Conservation (phyloP, 305 asterid genomes). For the Ajuga reptans region DNA sequence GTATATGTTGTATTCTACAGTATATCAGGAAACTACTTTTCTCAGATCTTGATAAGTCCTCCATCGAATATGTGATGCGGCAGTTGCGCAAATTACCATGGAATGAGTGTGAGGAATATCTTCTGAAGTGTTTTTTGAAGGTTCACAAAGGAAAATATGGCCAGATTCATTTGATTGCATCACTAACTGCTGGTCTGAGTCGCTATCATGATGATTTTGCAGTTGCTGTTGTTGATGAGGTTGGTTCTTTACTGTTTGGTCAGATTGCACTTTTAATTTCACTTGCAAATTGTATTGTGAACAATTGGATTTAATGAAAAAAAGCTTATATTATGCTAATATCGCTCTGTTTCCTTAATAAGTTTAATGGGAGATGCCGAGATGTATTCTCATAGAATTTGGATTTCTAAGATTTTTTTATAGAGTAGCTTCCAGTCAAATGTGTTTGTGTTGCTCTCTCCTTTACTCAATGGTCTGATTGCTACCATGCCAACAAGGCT, state of each 20-base stretch:
- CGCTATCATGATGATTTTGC: conserved; percentile 93
- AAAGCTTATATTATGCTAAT: neutral
- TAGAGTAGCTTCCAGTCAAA: neutral
- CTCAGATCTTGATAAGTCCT: conserved; percentile 89
- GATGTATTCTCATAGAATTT: neutral
- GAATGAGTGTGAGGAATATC: conserved; percentile 81
- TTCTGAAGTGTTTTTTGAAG: conserved; percentile 91
- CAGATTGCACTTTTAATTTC: conserved; percentile 6
- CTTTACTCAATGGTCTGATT: neutral
- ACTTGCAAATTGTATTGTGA: conserved; percentile 1
- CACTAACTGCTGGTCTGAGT: conserved; percentile 90
- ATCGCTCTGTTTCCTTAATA: conserved; percentile 10
- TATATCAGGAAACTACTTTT: conserved; percentile 90
- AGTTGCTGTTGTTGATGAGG: conserved; percentile 97
- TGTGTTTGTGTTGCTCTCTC: conserved; percentile 4
- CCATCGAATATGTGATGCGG: conserved; percentile 86
- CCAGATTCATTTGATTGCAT: conserved; percentile 96
- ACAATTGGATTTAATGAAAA: neutral
- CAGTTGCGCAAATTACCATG: conserved; percentile 96
- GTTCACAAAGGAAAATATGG: conserved; percentile 98
- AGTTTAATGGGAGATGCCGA: neutral
- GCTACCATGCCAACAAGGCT: conserved; percentile 12
- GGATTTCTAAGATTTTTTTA: neutral
- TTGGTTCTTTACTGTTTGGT: conserved; percentile 29
- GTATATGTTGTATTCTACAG: conserved; percentile 38